Base-by-base conservation (phyloP, 129 eudicot genomes). In the Centella asiatica region DNA sequence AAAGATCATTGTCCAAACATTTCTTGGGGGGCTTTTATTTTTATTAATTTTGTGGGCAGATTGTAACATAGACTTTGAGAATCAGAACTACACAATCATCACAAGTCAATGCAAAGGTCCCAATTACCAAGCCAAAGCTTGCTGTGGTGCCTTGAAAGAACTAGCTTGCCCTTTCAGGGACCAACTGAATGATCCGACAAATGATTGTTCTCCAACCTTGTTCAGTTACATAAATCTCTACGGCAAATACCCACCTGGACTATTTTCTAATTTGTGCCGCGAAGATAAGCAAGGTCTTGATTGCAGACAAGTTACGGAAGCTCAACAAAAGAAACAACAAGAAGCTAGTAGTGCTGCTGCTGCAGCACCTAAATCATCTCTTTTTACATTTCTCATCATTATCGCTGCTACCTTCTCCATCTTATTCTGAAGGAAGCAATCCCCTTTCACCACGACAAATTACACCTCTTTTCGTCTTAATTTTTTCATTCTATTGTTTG, bases 51-150 rank as follows among this genome's bases (percentile, higher is more conserved):
- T 24, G 17, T 54, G 29, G 53, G 69, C 84, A 89, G 97, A 65
- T 44, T 89, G 97, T 65, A 72, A 81, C 0, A 69, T 85, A 51
- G 72, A 89, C 67, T 89, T 89, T 67, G 85, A 82, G 76, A 68
- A 68, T 33, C 76, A 82, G 62, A 85, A 85, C 87, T 85, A 82
- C 74, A 89, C 97, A 0, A 79, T 85, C 70, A 72, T 89, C 20
- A 85, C 97, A 48, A 89, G 90, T 76, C 81, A 77, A 47, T 89
- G 97, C 80, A 89, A 82, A 72, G 97, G 94, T 51, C 97, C 97
- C 0, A 67, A 77, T 8, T 89, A 81, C 85, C 33, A 70, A 7
- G 66, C 79, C 0, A 77, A 75, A 4, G 23, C 56, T 3, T 89
- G 97, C 67, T 89, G 97, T 52, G 37, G 31, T n/a, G 83, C 95